Evolutionary conservation across 495 filamentous ascomycete species (phyloP).

Genomic region (Apodospora peruviana): DNA sequence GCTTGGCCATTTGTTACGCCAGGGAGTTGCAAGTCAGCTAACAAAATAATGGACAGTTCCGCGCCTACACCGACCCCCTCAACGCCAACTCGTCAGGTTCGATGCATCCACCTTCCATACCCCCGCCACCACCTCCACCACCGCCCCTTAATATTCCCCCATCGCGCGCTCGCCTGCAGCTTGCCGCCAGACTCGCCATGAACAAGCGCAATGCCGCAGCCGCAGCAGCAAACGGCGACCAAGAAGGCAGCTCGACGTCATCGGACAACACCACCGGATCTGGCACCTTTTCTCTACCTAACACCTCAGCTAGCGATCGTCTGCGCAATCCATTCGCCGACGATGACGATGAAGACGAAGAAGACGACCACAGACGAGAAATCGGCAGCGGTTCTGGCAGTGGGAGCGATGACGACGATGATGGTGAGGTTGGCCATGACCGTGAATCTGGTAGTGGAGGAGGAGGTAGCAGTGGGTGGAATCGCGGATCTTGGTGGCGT

Average conservation of each 20-base stretch:
- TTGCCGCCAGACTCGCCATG: slow-evolving; percentile 75
- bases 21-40: not conserved
- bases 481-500: slow-evolving; percentile 42
- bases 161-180: slow-evolving; percentile 78
- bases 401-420: slow-evolving; percentile 27
- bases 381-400: slow-evolving; percentile 21
- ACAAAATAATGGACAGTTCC: too few species aligned
- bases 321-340: slow-evolving; percentile 45
- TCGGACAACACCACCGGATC: slow-evolving; percentile 22
- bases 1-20: not conserved
- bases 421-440: slow-evolving; percentile 18
- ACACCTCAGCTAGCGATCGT: slow-evolving; percentile 15
- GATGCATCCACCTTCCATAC: slow-evolving; percentile 44
- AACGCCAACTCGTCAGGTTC: slow-evolving; percentile 33
- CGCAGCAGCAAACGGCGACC: slow-evolving; percentile 26
- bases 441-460: too few species aligned
- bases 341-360: slow-evolving; percentile 42
- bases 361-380: slow-evolving; percentile 22
- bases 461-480: slow-evolving; percentile 26
- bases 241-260: slow-evolving; percentile 14
- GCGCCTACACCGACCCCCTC: slow-evolving; percentile 44
- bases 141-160: slow-evolving; percentile 73
- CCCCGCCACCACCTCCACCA: slow-evolving; percentile 51
- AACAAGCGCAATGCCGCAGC: slow-evolving; percentile 60
- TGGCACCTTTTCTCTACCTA: slow-evolving; percentile 16